Conservation (phyloP, 1,139 yeast species). For the Candida sanyaensis region DNA sequence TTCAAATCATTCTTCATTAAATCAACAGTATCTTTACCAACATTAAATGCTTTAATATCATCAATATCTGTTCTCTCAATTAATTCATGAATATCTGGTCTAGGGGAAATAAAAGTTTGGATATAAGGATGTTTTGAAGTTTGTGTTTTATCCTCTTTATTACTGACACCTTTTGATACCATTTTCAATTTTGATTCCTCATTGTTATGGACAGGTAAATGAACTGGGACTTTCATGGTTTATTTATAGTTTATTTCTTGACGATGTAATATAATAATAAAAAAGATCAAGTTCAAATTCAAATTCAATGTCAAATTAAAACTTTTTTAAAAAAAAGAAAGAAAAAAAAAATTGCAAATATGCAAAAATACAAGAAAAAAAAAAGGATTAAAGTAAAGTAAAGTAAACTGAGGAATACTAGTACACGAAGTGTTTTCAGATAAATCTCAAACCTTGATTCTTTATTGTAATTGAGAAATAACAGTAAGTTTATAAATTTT, state of each 20-base stretch:
- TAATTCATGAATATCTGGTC: slow-evolving; percentile 4
- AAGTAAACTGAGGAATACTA: not conserved
- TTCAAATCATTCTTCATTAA: not conserved
- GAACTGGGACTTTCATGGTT: not conserved
- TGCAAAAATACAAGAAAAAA: not conserved
- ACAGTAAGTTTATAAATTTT: too few species aligned
- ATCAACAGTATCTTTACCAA: not conserved
- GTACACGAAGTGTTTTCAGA: not conserved
- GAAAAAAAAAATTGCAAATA: too few species aligned
- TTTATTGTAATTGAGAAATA: too few species aligned
- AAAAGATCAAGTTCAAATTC: not conserved
- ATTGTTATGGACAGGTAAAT: not conserved
- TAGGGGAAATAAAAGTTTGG: slow-evolving; percentile 2
- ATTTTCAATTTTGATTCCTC: not conserved
- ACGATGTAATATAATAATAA: not conserved
- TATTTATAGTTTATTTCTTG: not conserved
- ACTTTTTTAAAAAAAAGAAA: too few species aligned
- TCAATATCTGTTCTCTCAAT: slow-evolving; percentile 3
- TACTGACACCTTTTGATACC: not conserved
- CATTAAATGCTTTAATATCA: slow-evolving; percentile 5
- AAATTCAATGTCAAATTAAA: too few species aligned
- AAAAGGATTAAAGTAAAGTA: not conserved
- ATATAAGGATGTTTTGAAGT: not conserved
- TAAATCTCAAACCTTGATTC: not conserved
- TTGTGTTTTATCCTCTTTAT: not conserved